Conservation (phyloP, 1,284 basidiomycete species). For the Cystobasidiaceae sp. region DNA sequence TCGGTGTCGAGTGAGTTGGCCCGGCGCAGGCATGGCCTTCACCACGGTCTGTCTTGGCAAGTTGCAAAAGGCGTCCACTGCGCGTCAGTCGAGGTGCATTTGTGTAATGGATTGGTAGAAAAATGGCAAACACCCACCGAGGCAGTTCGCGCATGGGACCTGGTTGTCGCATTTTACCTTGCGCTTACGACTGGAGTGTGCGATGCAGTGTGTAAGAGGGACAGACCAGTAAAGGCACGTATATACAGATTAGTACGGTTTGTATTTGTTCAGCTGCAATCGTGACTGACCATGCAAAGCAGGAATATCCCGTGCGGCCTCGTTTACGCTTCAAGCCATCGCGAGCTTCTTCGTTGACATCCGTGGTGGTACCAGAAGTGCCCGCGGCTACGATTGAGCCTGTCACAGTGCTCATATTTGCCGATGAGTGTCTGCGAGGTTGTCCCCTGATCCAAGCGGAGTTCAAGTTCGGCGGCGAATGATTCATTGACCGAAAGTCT, state of each 20-base stretch:
- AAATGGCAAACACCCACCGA: not conserved
- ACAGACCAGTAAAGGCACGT: not conserved
- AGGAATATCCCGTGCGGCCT: not conserved
- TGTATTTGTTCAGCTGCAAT: not conserved
- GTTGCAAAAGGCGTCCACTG: too few relatives aligned
- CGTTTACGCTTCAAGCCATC: not conserved
- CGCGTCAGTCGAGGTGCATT: too few relatives aligned
- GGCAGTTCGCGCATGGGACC: not conserved
- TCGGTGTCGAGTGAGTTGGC: not conserved
- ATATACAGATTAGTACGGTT: not conserved
- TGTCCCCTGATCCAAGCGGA: too few relatives aligned
- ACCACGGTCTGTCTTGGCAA: not conserved
- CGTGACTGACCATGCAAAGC: not conserved
- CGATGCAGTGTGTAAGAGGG: not conserved
- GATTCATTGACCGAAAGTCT: too few relatives aligned
- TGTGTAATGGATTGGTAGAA: not conserved
- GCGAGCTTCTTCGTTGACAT: too few relatives aligned
- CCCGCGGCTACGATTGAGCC: too few relatives aligned
- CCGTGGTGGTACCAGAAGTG: too few relatives aligned
- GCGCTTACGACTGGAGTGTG: not conserved
- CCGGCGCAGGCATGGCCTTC: not conserved
- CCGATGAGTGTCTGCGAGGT: too few relatives aligned
- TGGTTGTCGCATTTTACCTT: not conserved
- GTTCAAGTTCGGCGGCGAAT: too few relatives aligned
- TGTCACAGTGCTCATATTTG: too few relatives aligned